These are phyloP conservation scores for Tilletia setariae DNA, from an alignment of 1,284 basidiomycete genomes.

Conservation along the genomic window DNA sequence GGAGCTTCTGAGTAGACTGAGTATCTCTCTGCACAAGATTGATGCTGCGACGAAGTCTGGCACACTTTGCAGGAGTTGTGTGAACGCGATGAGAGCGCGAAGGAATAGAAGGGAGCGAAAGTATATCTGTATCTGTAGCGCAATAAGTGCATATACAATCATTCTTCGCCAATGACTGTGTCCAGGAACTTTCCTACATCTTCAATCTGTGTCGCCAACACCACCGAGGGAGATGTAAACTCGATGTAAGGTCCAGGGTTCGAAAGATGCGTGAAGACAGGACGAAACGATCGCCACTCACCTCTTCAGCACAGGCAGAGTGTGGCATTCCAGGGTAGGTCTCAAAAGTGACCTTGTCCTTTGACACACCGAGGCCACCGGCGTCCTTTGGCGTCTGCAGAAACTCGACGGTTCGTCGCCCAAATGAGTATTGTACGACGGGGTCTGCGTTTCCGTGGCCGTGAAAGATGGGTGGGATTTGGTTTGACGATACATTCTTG, in stretches of 20 bases:
- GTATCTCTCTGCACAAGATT: too few species aligned
- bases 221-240: not conserved
- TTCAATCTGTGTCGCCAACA: conserved; percentile 27
- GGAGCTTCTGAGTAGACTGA: too few species aligned
- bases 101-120: too few species aligned
- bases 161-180: conserved; percentile 25
- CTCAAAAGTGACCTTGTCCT: conserved; percentile 34
- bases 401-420: conserved; percentile 32
- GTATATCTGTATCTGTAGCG: too few species aligned
- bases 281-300: too few species aligned
- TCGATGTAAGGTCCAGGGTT: too few species aligned
- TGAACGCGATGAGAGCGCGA: too few species aligned
- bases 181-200: conserved; percentile 41
- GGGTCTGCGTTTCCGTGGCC: conserved; percentile 49
- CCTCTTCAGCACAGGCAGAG: conserved; percentile 49
- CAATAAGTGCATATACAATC: not conserved
- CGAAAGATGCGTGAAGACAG: too few species aligned
- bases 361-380: conserved; percentile 28
- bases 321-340: conserved; percentile 48
- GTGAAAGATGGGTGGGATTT: conserved; percentile 43
- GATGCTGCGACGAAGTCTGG: too few species aligned
- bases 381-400: conserved; percentile 24
- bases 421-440: conserved; percentile 45
- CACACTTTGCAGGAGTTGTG: too few species aligned
- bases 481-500: not conserved